A percentile compares a stretch with the other conserved stretches of the same genome.
These are phyloP conservation scores for Skeletonema tropicum DNA, from an alignment of 108 stramenopile species.

Conservation along the genomic window DNA sequence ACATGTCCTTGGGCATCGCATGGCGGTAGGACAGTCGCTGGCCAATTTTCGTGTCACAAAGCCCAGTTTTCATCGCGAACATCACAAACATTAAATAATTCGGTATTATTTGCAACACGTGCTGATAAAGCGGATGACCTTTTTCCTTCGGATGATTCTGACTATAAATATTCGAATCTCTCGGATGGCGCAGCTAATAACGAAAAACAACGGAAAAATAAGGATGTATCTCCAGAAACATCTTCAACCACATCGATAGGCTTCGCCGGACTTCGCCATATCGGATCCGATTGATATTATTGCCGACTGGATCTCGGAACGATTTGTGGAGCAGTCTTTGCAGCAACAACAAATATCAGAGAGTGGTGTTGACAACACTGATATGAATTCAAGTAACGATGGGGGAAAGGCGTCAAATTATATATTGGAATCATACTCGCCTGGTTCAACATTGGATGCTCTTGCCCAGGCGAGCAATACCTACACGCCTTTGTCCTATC, in stretches of 20 bases:
- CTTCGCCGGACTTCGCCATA: not conserved
- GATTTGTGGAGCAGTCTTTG: constrained; percentile 32
- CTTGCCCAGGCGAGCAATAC: constrained; percentile 27
- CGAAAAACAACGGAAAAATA: not conserved
- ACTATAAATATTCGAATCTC: constrained; percentile 4
- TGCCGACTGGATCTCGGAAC: constrained; percentile 42
- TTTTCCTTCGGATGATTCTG: constrained; percentile 32
- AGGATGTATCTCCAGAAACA: not conserved
- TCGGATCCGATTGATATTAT: constrained; percentile 41
- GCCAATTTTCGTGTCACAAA: not conserved
- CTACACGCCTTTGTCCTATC: constrained; percentile 43
- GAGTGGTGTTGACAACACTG: not conserved
- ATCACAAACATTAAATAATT: not conserved
- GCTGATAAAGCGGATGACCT: constrained; percentile 1
- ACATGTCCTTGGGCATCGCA: no score
- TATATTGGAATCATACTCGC: constrained; percentile 41
- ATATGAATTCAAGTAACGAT: not conserved
- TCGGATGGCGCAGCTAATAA: not conserved
- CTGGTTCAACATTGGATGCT: constrained; percentile 37
- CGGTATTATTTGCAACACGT: constrained; percentile 16
- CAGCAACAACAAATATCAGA: constrained; percentile 10
- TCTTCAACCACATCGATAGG: constrained; percentile 17
- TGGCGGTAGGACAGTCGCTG: no score
- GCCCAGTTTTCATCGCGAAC: not conserved
- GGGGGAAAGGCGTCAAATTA: not conserved